Conservation (phyloP, 768 basidiomycete species). For the Mycena polygramma region DNA sequence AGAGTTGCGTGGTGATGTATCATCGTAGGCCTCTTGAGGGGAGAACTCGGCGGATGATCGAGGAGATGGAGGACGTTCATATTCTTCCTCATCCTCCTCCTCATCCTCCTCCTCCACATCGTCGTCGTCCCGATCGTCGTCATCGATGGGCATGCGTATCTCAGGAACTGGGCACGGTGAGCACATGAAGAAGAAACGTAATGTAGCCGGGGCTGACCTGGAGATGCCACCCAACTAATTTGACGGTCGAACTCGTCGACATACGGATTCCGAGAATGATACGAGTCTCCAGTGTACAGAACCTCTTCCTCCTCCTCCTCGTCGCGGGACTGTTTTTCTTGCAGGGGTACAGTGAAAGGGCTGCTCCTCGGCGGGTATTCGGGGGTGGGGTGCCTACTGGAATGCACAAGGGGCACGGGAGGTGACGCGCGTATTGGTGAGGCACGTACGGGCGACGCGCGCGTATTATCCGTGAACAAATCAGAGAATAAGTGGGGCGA, state of each 20-base stretch:
- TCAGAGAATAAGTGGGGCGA: constrained; percentile 23
- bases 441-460: constrained; percentile 8
- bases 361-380: constrained; percentile 75
- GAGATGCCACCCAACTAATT: constrained; percentile 84
- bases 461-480: constrained; percentile 14
- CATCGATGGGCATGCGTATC: constrained; percentile 72
- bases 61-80: constrained; percentile 66
- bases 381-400: constrained; percentile 56
- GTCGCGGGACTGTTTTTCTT: constrained; percentile 68
- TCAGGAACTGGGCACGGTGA: constrained; percentile 61
- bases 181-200: constrained; percentile 20
- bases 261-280: constrained; percentile 63
- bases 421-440: constrained; percentile 19
- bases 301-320: constrained; percentile 82
- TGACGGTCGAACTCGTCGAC: constrained; percentile 65
- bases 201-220: constrained; percentile 60
- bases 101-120: constrained; percentile 63
- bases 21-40: constrained; percentile 60
- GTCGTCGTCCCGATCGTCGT: constrained; percentile 67
- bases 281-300: constrained; percentile 70
- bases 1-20: constrained; percentile 68
- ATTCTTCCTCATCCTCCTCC: constrained; percentile 51
- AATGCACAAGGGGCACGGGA: constrained; percentile 13
- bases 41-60: constrained; percentile 64
- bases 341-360: constrained; percentile 79